Base-by-base conservation (phyloP, 2,329 filamentous ascomycete species). In the Trichoderma koningiopsis region DNA sequence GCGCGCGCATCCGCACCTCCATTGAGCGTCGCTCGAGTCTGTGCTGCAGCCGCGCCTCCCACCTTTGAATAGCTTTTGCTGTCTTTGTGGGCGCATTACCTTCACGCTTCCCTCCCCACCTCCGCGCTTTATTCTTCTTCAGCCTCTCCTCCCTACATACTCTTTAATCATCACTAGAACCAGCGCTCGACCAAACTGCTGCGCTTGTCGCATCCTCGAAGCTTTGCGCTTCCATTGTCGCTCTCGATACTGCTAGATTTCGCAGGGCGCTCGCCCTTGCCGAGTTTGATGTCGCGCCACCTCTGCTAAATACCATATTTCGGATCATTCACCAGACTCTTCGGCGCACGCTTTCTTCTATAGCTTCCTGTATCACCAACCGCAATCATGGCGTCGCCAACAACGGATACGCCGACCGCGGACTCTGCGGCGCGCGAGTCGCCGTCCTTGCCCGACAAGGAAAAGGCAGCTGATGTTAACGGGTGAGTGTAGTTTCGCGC, bases 341-440 rank as follows among this genome's bases (percentile, higher is more conserved):
- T 35, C 19, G 52, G 63, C 63, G 52, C 63, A 57, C 22, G 56
- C 3, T 40, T 53, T 33, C 27, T 37, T 24, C 37, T 43, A 19
- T 37, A 33, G 16, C 3, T 29, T 73, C 74, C 61, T 58, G 71
- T 72, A 74, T 73, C 76, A 79, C 83, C 80, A 79, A 83, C 83
- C 80, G 83, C 83, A 82, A 82, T 82, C 76, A 87, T 87, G 85
- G 82, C 85, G 72, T 85, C 85, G 73, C 82, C 83, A 71, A 78
- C 77, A 57, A 77, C 81, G 71, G 81, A 85, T 75, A 75, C 77
- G 66, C 74, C 79, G 71, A 72, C 77, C 73, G 73, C 78, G 75
- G 85, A 86, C 75, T 79, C 84, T 75, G 89, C 88, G 81, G 79
- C 82, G 76, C 74, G 70, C 52, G 75, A 77, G 24, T 59, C 57